Base-by-base conservation (phyloP, 129 eudicot species). In the Tanacetum coccineum region DNA sequence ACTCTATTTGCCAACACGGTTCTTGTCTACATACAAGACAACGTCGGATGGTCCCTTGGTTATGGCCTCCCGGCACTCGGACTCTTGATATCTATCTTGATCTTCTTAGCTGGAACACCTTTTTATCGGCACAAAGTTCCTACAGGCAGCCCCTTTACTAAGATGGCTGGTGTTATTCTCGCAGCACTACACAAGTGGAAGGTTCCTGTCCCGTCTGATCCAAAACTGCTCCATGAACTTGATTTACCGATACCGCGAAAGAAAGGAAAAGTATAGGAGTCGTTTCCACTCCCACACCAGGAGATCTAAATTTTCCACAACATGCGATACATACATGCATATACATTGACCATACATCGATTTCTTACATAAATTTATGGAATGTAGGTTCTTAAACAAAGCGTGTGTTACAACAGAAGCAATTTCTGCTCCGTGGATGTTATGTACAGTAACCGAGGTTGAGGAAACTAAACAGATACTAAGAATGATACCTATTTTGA, bases 381-480 rank as follows among this genome's bases (percentile, higher is more conserved):
- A 2, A 10, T 71, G 66, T 79, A 85, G 96, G 76, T 80, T 83
- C 58, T 78, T 89, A 8, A 83, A 81, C 70, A 89, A 81, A 79
- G 80, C 96, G 12, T 74, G 90, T 57, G 90, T 86, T 11, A 69
- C 46, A 65, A 79, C 82, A 51, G 78, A 74, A 28, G 66, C 70
- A 26, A 71, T 28, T 9, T 22, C 64, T 65, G 76, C 84, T 54
- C 80, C 91, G 39, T 82, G 91, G 91, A 71, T 73, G 77, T 80
- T 79, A 68, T 89, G 84, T 60, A 20, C 94, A 9, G 94, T 89
- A 13, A 86, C 96, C 1, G 86, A 86, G 63, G 96, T 89, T 18
- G 90, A 89, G 61, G 94, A 85, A 70, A 83, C 94, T 4, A 89
- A 89, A 62, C 90, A 83, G 56, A 85, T 89, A 64, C 73, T 85